Evolutionary conservation across 2,329 filamentous ascomycete species (phyloP), one percentile per base, ranked within the genome.

Genomic region (Fusarium tricinctum): DNA sequence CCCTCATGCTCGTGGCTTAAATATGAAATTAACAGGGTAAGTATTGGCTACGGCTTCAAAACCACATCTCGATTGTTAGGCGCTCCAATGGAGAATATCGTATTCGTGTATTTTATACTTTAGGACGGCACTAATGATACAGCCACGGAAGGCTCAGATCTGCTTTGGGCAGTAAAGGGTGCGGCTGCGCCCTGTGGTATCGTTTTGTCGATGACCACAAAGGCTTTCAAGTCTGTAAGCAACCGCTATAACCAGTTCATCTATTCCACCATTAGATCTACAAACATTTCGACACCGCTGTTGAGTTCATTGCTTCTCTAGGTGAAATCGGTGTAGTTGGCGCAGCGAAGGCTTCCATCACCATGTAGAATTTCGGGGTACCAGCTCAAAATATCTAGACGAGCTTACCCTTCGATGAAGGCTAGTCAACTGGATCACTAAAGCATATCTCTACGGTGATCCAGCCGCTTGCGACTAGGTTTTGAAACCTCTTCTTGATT

Each of bases 401-500:
- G 65, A 70, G 28, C 17, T 71, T 15, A 68, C 68, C 19, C 45
- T 72, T 35, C 69, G 68, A 13, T 72, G 57, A 59, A 67, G 46
- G 32, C 51, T 71, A 1, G 54, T 22, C 4, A 55, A 30, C 6
- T 67, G 59, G 54, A 58, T 43, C 2, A 63, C 50, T 13, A n/a
- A 38, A 6, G 68, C 68, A 3, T 69, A 69, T 48, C 69, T 69
- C 30, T 72, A 72, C n/a, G 69, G 65, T 19, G 42, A 71, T 33
- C 69, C 66, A 0, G 12, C 49, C 5, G 50, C 38, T 3, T 71
- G 69, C 9, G 68, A 72, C 32, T 17, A 58, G 1, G n/a, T 43
- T 3, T 42, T 68, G 4, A 30, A 47, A 2, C 68, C 69, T 1
- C 17, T 71, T 1, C 2, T 71, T n/a, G 20, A 45, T 3, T 46